Base-by-base conservation (phyloP, 2,329 filamentous ascomycete species). In the Sclerotinia subarctica region DNA sequence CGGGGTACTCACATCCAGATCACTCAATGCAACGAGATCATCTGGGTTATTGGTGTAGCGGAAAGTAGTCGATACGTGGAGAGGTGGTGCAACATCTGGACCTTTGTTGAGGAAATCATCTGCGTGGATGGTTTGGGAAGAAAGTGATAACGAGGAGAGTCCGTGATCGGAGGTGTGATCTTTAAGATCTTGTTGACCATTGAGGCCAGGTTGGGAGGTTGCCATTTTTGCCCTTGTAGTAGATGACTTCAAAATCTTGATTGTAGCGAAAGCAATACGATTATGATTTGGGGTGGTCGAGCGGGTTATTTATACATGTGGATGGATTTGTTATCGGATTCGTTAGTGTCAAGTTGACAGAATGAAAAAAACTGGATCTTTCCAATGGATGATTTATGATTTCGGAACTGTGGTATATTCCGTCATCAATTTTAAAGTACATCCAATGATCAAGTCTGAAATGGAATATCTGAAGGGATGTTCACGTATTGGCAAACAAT, bases 31-130 rank as follows among this genome's bases (percentile, higher is more conserved):
- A 77, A 70, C 80, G 57, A 97, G 85, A 38, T 87, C 78, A 7
- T 88, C 84, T 2, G 93, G 91, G 77, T 97, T 85, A 65, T 82
- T 80, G 38, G 84, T 82, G 79, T 97, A 98, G 73, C 92, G 88
- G 80, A 93, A 98, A 21, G 93, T 98, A 17, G 94, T 97, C 70
- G 93, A 93, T 71, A 96, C 88, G 78, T 98, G 94, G 76, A 98
- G 84, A 5, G 94, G 88, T 69, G 95, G 94, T 17, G 94, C 93
- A 67, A 98, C 90, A 77, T 95, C 93, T 63, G 88, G 84, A 73
- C 91, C 86, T 46, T 83, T 80, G 78, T 92, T 92, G 74, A 95
- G 84, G 74, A 83, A 83, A 80, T 96, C 89, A 76, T 96, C 93
- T 70, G 90, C 92, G 78, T 96, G 93, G 71, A 96, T 82, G n/a